phyloP scores from a whole-genome alignment of 2,329 filamentous ascomycete genomes.

The Fusarium sp. region DNA sequence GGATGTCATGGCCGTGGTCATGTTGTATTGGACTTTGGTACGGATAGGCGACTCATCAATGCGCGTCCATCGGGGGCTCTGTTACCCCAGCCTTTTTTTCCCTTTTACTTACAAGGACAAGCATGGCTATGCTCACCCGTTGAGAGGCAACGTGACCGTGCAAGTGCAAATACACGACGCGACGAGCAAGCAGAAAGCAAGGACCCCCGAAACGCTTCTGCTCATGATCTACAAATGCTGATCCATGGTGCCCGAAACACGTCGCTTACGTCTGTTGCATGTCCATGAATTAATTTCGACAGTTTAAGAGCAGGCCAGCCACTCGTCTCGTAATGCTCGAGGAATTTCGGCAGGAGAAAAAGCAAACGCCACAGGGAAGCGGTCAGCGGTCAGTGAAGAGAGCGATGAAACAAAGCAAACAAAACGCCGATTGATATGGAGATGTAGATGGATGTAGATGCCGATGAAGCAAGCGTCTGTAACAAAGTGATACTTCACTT shows the following conservation, averaged over 20 bases:
- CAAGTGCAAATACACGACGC: conserved; percentile 1
- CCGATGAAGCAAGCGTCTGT: conserved; percentile 13
- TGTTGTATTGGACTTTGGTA: neutral
- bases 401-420: conserved; percentile 34
- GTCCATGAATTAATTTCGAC: conserved; percentile 19
- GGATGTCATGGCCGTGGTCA: neutral
- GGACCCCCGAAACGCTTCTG: neutral
- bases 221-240: conserved; percentile 27
- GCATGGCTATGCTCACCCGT: neutral
- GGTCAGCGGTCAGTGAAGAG: conserved; percentile 14
- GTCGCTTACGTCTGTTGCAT: conserved; percentile 15
- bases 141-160: conserved; percentile 16
- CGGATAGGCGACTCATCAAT: conserved; percentile 21
- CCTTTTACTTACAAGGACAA: conserved; percentile 17
- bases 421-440: neutral
- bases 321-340: conserved; percentile 20
- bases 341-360: conserved; percentile 44
- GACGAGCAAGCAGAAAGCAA: conserved; percentile 22
- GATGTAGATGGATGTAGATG: neutral
- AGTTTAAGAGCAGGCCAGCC: conserved; percentile 3
- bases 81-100: conserved; percentile 14
- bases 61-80: conserved; percentile 4
- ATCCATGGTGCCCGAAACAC: conserved; percentile 34
- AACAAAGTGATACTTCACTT: conserved; percentile 29
- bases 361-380: conserved; percentile 41